Evolutionary conservation across 2,329 filamentous ascomycete species (phyloP), one percentile per base, ranked within the genome.

Genomic region (Botrytis aclada): DNA sequence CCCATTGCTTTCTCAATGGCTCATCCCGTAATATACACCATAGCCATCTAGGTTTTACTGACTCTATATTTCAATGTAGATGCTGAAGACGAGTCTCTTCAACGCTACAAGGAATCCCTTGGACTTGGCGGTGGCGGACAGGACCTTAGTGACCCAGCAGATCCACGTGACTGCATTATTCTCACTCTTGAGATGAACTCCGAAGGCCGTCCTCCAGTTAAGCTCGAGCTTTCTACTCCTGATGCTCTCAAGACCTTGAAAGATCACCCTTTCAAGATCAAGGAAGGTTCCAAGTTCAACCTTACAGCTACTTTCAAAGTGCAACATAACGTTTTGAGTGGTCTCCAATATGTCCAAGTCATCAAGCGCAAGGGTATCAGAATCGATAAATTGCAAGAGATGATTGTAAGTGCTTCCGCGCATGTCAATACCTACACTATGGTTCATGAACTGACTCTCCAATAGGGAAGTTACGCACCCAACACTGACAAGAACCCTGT

Each of bases 41-140:
- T 22, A 7, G 25, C 6, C 39, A 56, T 56, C 20, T 20, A 39
- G 18, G 16, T 8, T 39, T 69, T 41, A 56, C 65, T 69, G 65
- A 65, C 58, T 41, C 12, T 7, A 10, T 29, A 22, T 37, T 51
- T 18, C 18, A 29, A 32, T 34, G 47, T 67, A 80, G 80, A 81
- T 75, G 77, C 77, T 71, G 85, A 93, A 80, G 96, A 99, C 83
- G 95, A 98, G 84, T 96, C 95, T 75, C 91, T 99, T 80, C 93
- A 97, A 85, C 92, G 95, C 80, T 99, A 97, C 92, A 99, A 99
- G 87, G 89, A 95, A 81, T 98, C 95, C 20, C 92, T 99, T 75
- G 96, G 96, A 78, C 90, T 98, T 74, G 89, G 90, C 76, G 90
- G 86, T 72, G 85, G 89, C 78, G 92, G 92, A 81, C 89, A 87